phyloP scores from a whole-genome alignment of 164 flowering plant genomes.

The Litsea cubeba region DNA sequence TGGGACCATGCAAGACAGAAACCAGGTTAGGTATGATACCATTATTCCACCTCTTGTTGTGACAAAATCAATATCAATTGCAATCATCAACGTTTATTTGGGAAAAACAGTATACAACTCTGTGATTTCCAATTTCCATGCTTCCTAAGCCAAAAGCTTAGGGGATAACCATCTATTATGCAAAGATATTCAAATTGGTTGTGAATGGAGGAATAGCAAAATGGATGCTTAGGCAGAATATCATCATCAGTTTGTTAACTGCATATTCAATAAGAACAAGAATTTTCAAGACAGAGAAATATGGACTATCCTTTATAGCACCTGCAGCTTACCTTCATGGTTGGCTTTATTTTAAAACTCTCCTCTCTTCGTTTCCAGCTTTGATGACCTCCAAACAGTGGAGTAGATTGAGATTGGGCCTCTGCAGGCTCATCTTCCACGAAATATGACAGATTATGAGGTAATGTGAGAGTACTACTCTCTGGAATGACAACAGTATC shows the following conservation, averaged over 20 bases:
- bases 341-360: constrained; percentile 63
- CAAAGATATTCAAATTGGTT: not conserved
- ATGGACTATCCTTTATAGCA: not conserved
- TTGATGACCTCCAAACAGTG: constrained; percentile 85
- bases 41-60: too few species aligned
- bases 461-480: constrained; percentile 47
- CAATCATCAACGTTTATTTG: not conserved
- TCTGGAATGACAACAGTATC: constrained; percentile 61
- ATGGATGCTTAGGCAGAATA: not conserved
- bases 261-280: too few species aligned
- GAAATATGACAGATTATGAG: constrained; percentile 53
- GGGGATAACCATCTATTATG: not conserved
- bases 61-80: not conserved
- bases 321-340: constrained; percentile 62
- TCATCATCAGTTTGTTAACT: too few species aligned
- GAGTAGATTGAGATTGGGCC: constrained; percentile 41
- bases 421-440: constrained; percentile 44
- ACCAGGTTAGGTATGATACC: too few species aligned
- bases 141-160: not conserved
- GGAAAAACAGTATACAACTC: not conserved
- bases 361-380: constrained; percentile 78
- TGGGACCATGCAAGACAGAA: too few species aligned
- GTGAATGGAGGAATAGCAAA: not conserved
- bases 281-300: not conserved
- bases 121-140: not conserved